Conservation (phyloP, 2,329 filamentous ascomycete species). For the Fusarium sp. region DNA sequence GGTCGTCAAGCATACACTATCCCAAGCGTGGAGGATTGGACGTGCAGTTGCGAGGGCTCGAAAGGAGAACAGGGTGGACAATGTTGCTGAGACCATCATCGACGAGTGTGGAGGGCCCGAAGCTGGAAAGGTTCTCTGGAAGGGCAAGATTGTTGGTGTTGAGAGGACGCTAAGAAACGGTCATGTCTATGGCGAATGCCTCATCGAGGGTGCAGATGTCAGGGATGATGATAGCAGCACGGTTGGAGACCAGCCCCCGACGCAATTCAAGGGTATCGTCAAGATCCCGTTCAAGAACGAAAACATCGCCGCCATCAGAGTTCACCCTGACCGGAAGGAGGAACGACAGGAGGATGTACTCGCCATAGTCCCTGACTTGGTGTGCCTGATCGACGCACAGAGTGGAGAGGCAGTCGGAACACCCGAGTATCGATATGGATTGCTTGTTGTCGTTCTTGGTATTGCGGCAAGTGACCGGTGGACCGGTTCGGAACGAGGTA, state of each 20-base stretch:
- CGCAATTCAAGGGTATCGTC: slow-evolving; percentile 57
- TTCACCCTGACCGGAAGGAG: slow-evolving; percentile 45
- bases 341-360: slow-evolving; percentile 57
- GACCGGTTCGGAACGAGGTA: slow-evolving; percentile 56
- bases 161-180: slow-evolving; percentile 66
- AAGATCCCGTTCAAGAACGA: slow-evolving; percentile 81
- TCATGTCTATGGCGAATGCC: slow-evolving; percentile 68
- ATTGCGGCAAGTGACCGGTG: slow-evolving; percentile 58
- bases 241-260: not conserved
- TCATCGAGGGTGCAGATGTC: slow-evolving; percentile 61
- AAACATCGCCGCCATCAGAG: slow-evolving; percentile 69
- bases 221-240: slow-evolving; percentile 41
- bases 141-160: slow-evolving; percentile 72
- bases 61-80: slow-evolving; percentile 60
- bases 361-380: slow-evolving; percentile 66
- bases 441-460: slow-evolving; percentile 61
- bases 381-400: slow-evolving; percentile 65
- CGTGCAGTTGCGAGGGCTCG: slow-evolving; percentile 65
- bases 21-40: slow-evolving; percentile 68
- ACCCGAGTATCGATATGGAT: slow-evolving; percentile 65
- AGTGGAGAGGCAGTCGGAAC: slow-evolving; percentile 67
- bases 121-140: slow-evolving; percentile 67
- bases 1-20: slow-evolving; percentile 64
- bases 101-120: slow-evolving; percentile 65
- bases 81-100: slow-evolving; percentile 67